phyloP scores from a whole-genome alignment of 2,329 filamentous ascomycete species.

The Xylaria digitata region DNA sequence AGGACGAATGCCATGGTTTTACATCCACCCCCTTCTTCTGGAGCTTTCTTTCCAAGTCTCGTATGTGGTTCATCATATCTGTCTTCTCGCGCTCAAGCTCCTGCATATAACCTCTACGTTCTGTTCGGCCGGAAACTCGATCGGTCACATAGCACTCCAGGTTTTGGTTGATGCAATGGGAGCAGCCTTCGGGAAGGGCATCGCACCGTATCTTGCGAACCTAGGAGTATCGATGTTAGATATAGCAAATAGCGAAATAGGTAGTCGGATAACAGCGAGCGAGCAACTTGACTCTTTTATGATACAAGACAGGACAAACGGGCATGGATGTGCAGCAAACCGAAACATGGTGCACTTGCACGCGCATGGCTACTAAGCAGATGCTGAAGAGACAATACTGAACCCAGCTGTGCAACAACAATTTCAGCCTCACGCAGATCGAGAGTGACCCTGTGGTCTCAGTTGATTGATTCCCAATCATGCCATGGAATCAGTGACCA shows the following conservation, averaged over 20 bases:
- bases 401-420: conserved; percentile 19
- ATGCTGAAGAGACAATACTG: conserved; percentile 9
- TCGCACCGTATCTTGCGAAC: conserved; percentile 90
- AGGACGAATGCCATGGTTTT: conserved; percentile 59
- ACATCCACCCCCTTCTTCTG: conserved; percentile 70
- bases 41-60: conserved; percentile 75
- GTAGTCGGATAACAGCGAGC: not conserved
- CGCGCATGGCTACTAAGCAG: conserved; percentile 16
- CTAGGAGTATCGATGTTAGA: conserved; percentile 50
- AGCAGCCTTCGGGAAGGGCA: conserved; percentile 81
- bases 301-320: conserved; percentile 21
- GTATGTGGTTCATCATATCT: conserved; percentile 74
- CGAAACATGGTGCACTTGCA: conserved; percentile 34
- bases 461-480: not conserved
- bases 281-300: conserved; percentile 7
- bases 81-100: conserved; percentile 78
- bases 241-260: conserved; percentile 7
- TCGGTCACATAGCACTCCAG: conserved; percentile 87
- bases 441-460: conserved; percentile 9
- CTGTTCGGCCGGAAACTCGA: conserved; percentile 84
- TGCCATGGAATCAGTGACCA: not conserved
- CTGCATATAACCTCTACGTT: conserved; percentile 81
- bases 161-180: conserved; percentile 80
- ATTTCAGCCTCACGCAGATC: conserved; percentile 11
- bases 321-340: conserved; percentile 21